These are phyloP conservation scores for Diplocarpon mali DNA, from an alignment of 2,329 filamentous ascomycete species.

Conservation along the genomic window DNA sequence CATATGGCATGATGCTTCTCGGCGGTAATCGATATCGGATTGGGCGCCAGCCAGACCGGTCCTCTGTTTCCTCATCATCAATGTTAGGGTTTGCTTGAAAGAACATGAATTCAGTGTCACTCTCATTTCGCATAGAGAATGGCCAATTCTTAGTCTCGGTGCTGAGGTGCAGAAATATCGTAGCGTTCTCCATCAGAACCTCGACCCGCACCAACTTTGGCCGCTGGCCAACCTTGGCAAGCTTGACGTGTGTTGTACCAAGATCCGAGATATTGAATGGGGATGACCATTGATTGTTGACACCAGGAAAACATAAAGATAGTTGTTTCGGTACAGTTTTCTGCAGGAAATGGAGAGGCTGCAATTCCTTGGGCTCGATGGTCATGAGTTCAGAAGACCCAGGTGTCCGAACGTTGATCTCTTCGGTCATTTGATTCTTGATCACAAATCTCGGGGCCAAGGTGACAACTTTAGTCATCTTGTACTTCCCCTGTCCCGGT, in stretches of 20 bases:
- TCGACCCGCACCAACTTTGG: conserved; percentile 83
- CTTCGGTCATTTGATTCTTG: conserved; percentile 84
- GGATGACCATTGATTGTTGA: conserved; percentile 96
- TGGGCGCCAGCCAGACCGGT: conserved; percentile 81
- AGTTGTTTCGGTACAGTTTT: conserved; percentile 77
- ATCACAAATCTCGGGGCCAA: conserved; percentile 86
- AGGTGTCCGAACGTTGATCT: conserved; percentile 81
- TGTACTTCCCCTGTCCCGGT: conserved; percentile 94
- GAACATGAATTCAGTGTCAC: conserved; percentile 92
- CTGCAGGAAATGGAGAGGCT: conserved; percentile 83
- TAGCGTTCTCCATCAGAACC: conserved; percentile 83
- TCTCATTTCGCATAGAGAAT: conserved; percentile 97
- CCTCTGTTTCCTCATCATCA: conserved; percentile 77
- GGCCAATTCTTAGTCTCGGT: conserved; percentile 94
- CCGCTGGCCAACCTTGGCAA: conserved; percentile 79
- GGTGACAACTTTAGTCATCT: conserved; percentile 90
- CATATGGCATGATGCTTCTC: conserved; percentile 97
- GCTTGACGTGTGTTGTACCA: conserved; percentile 84
- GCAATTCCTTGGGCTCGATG: conserved; percentile 64
- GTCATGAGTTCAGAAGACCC: conserved; percentile 79
- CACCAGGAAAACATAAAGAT: conserved; percentile 82
- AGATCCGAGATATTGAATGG: conserved; percentile 96
- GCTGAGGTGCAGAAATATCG: conserved; percentile 84
- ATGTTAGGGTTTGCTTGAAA: conserved; percentile 89
- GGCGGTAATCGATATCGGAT: conserved; percentile 87